Conservation (phyloP, 202 grass and related monocot genomes). For the Brachypodium distachyon region DNA sequence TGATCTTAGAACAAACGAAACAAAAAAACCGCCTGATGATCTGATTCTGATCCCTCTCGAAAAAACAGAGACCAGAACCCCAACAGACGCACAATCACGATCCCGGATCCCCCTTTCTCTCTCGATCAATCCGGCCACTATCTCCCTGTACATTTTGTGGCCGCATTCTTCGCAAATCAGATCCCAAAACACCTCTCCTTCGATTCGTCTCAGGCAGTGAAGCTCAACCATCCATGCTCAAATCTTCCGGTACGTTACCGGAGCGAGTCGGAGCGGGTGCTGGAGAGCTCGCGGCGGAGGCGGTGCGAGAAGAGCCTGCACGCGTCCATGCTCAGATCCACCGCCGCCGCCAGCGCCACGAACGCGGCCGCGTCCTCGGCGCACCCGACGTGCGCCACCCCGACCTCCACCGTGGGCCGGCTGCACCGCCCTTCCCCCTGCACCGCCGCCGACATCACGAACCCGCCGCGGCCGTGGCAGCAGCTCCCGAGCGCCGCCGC, state of each 20-base stretch:
- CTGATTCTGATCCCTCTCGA: neutral
- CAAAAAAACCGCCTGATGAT: neutral
- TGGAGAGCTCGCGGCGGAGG: conserved; percentile 58
- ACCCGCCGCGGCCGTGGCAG: conserved; percentile 51
- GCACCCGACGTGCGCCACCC: conserved; percentile 60
- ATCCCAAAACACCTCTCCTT: too few species aligned
- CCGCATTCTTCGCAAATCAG: neutral
- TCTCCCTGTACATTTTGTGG: conserved; percentile 28
- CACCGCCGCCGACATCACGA: conserved; percentile 57
- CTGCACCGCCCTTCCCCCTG: conserved; percentile 37
- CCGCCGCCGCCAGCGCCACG: conserved; percentile 61
- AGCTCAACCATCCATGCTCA: too few species aligned
- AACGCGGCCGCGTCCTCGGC: conserved; percentile 84
- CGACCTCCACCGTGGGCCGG: conserved; percentile 54
- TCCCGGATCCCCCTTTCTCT: too few species aligned
- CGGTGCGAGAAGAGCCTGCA: conserved; percentile 77
- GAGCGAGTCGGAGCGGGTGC: conserved; percentile 23
- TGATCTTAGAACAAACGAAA: too few species aligned
- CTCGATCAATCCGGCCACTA: neutral
- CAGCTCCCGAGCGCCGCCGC: conserved; percentile 43
- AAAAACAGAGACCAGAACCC: neutral
- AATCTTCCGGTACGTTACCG: conserved; percentile 28
- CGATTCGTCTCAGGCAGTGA: too few species aligned
- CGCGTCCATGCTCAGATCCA: conserved; percentile 86
- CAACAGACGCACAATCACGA: neutral